Base-by-base conservation (phyloP, 768 basidiomycete species). In the Russula brevipes region DNA sequence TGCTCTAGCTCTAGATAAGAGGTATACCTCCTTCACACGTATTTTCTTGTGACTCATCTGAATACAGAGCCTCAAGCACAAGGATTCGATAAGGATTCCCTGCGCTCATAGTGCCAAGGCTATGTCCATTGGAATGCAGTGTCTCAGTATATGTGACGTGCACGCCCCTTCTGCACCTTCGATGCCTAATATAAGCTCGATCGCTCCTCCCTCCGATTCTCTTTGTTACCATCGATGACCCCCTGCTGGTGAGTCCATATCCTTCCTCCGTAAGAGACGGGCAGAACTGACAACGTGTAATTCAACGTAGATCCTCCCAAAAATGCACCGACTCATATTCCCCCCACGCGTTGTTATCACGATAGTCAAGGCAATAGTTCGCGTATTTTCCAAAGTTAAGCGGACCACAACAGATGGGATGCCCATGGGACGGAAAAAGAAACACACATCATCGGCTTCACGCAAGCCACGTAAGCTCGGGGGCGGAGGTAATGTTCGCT, bases 181-280 rank as follows among this genome's bases (percentile, higher is more conserved):
- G 14, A 42, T 59, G 5, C 59, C 59, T 59, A 59, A 59, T 59
- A 59, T 59, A 59, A 59, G 42, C 5, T 44, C 59, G 53, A 59
- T 45, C 24, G 4, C 10, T 59, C 24, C 11, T 44, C 33, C 42
- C 19, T 53, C 42, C 19, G 19, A 24, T 31, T 36, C 12, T 5
- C 59, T 33, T 24, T 19, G 6, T 41, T n/a, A 31, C 50, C 5
- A 24, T 44, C 33, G n/a, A 49, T 51, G n/a, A 44, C 51, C 42
- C 33, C 42, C 31, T 35, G 35, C 41, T 45, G 9, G 59, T 59
- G 36, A 44, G 51, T 51, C 33, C n/a, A 2, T 53, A 10, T 35
- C 35, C 35, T 24, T 59, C 42, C 16, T 33, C 36, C 49, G 17
- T 8, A 4, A 7, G 31, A 10, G 31, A 9, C n/a, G 6, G 30